phyloP scores from a whole-genome alignment of 2,329 filamentous ascomycete genomes.

The Trichoderma asperellum region DNA sequence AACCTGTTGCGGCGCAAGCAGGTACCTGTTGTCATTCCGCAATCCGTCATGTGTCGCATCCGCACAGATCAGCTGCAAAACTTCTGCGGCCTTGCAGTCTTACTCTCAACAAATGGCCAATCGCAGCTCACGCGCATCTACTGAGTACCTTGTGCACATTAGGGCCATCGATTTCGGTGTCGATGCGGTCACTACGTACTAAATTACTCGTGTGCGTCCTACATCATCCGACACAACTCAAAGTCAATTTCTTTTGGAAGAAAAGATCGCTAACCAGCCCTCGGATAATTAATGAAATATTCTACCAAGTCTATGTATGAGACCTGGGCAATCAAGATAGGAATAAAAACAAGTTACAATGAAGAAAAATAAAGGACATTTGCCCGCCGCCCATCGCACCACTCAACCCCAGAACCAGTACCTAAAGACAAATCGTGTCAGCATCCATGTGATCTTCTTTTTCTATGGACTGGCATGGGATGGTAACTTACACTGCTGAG shows the following conservation, averaged over 20 bases:
- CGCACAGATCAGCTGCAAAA: background rate
- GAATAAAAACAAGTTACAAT: background rate
- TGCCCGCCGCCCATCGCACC: background rate
- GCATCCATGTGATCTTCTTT: conserved; percentile 1
- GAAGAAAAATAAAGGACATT: background rate
- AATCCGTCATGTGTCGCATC: background rate
- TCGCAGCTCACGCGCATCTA: background rate
- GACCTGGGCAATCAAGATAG: background rate
- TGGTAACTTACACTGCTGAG: conserved; percentile 73
- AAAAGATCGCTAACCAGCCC: conserved; percentile 19
- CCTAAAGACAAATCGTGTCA: conserved; percentile 33
- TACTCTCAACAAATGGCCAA: conserved; percentile 6
- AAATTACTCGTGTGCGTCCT: background rate
- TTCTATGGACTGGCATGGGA: background rate
- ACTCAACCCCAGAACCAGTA: conserved; percentile 46
- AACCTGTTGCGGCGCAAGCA: background rate
- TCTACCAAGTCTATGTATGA: background rate
- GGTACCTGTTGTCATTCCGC: background rate
- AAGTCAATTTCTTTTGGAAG: background rate
- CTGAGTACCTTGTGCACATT: background rate
- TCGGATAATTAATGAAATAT: conserved; percentile 18
- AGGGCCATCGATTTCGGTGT: background rate
- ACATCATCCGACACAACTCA: background rate
- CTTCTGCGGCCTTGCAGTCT: background rate
- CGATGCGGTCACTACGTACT: background rate